Conservation (phyloP, 345 rosid genomes). For the Eucalyptus dawsonii region DNA sequence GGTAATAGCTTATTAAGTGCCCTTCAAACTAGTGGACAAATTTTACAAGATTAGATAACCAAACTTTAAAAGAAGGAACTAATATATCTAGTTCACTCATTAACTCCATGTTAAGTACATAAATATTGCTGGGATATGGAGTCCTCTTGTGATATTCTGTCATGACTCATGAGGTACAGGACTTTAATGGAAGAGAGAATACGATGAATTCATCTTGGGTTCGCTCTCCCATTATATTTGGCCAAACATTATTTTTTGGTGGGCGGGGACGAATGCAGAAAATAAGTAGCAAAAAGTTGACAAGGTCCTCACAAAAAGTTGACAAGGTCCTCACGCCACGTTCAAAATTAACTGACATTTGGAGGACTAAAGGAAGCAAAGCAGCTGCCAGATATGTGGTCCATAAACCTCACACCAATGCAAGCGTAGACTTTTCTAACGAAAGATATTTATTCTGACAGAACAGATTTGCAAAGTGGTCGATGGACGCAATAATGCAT, state of each 20-base stretch:
- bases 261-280: not conserved
- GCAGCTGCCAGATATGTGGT: no score
- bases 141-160: not conserved
- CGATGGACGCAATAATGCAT: no score
- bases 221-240: not conserved
- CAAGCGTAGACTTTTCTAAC: no score
- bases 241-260: not conserved
- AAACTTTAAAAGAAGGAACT: no score
- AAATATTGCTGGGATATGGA: not conserved
- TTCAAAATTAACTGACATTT: no score
- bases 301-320: no score
- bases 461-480: no score
- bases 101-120: not conserved
- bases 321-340: no score
- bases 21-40: not conserved
- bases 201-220: not conserved
- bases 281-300: not conserved
- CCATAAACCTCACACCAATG: no score
- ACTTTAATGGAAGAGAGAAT: not conserved
- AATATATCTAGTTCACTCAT: not conserved
- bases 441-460: no score
- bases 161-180: not conserved
- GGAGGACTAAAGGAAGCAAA: no score
- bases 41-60: not conserved
- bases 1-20: not conserved